Evolutionary conservation across 1,284 basidiomycete species (phyloP), one percentile per base, ranked within the genome.

Genomic region (Irpex rosettiformis): DNA sequence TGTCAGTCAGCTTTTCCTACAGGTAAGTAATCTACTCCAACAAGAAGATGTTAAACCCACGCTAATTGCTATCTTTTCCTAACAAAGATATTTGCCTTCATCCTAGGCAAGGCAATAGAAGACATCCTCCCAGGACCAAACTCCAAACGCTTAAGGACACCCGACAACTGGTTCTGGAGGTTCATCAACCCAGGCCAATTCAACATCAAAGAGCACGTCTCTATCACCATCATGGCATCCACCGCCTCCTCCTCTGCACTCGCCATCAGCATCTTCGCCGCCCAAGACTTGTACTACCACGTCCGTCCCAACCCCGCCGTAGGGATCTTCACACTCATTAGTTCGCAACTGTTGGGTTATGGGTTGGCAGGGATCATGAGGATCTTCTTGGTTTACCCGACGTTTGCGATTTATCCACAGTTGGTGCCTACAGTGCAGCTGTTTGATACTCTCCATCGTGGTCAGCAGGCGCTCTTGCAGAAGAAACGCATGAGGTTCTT

Each of bases 121-220:
- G 73, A 75, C 49, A 58, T 80, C 54, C 67, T 84, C 47, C 81
- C 81, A n/a, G 79, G 80, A 10, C 77, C 79, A 1, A 67, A 70
- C 28, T 63, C 62, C 24, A 51, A 30, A 3, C 61, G 69, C 5
- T 67, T 79, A n/a, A 69, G 71, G 61, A 78, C 71, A 2, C 59
- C 60, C 4, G 69, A 78, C 62, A 79, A 66, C 43, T 60, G 69
- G 49, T 84, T 77, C 65, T 85, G 76, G 82, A 74, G 80, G 42
- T 80, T 74, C 66, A 65, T 83, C 65, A 83, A 83, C 67, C 81
- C 78, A 16, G 81, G 81, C 0, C 76, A 77, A 7, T 84, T 83
- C 72, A 84, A 84, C 67, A 73, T 83, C 67, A 82, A 82, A 72
- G 84, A 86, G 66, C 82, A 85, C 66, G 80, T 82, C 33, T 78